Conservation (phyloP, 2,329 filamentous ascomycete genomes). For the Alternaria atra region DNA sequence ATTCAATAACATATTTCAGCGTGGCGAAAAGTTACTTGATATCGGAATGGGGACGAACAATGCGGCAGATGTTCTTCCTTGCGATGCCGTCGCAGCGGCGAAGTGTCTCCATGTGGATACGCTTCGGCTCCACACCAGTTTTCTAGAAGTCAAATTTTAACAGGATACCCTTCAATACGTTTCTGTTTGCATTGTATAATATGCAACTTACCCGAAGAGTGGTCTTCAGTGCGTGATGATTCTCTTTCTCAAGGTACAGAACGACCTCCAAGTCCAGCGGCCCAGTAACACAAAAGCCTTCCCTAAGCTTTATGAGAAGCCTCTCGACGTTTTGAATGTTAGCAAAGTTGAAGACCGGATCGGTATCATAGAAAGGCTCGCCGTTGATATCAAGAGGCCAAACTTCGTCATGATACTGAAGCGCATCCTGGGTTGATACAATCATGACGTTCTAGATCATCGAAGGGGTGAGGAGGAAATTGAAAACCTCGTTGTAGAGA, state of each 20-base stretch:
- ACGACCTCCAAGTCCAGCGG: neutral
- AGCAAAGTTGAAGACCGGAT: too few species aligned
- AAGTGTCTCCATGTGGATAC: neutral
- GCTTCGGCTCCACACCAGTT: neutral
- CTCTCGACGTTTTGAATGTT: too few species aligned
- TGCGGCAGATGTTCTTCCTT: slow-evolving; percentile 1
- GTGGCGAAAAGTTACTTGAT: neutral
- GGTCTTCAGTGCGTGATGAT: neutral
- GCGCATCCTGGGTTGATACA: neutral
- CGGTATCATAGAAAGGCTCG: neutral
- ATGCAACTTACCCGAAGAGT: too few species aligned
- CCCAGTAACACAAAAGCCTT: neutral
- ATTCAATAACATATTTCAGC: neutral
- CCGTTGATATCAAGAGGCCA: neutral
- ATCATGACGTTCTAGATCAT: neutral
- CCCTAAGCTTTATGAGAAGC: too few species aligned
- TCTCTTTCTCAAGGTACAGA: neutral
- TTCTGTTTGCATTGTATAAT: too few species aligned
- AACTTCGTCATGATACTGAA: neutral
- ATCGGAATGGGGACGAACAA: neutral
- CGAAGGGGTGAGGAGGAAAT: neutral
- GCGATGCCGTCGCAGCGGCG: neutral
- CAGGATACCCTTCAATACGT: too few species aligned
- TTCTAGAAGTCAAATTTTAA: too few species aligned
- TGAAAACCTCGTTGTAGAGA: neutral